These are phyloP conservation scores for Citrus mangshanensis DNA, from an alignment of 345 rosid species.

Conservation along the genomic window DNA sequence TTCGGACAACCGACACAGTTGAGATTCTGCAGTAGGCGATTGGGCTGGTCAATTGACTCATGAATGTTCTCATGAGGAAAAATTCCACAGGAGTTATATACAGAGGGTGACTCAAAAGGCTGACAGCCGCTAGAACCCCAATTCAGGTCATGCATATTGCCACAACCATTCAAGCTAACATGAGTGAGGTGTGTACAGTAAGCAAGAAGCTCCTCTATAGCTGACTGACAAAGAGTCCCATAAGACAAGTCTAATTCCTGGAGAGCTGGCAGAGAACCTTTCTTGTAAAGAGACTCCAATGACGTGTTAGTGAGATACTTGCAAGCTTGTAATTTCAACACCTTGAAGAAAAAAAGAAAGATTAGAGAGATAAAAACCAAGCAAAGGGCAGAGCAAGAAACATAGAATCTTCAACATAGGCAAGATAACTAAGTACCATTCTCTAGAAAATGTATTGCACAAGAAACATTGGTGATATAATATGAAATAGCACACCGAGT, in stretches of 20 bases:
- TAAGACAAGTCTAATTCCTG: slow-evolving; percentile 91
- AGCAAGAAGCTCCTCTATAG: slow-evolving; percentile 94
- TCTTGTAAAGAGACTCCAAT: slow-evolving; percentile 89
- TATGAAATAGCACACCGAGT: neutral
- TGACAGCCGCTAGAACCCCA: slow-evolving; percentile 64
- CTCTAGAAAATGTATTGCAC: neutral
- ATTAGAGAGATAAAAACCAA: neutral
- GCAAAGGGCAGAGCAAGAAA: neutral
- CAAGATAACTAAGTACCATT: neutral
- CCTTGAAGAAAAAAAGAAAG: slow-evolving; percentile 36
- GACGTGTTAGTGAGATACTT: slow-evolving; percentile 85
- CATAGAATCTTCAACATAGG: neutral
- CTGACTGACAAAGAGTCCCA: slow-evolving; percentile 85
- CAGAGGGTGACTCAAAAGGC: slow-evolving; percentile 33
- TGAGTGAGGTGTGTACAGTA: slow-evolving; percentile 90
- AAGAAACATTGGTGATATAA: neutral
- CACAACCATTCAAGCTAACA: slow-evolving; percentile 90
- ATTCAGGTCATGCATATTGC: slow-evolving; percentile 90
- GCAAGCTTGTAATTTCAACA: slow-evolving; percentile 95
- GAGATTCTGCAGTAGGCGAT: slow-evolving; percentile 84
- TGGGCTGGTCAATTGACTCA: slow-evolving; percentile 44
- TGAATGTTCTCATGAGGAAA: slow-evolving; percentile 25
- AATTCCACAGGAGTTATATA: slow-evolving; percentile 18
- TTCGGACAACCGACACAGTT: slow-evolving; percentile 92
- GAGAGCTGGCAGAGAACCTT: slow-evolving; percentile 73